Percentiles rank a stretch among this genome's conserved stretches.
These are phyloP conservation scores for Fusarium domesticum DNA, from an alignment of 2,329 filamentous ascomycete genomes.

Conservation along the genomic window DNA sequence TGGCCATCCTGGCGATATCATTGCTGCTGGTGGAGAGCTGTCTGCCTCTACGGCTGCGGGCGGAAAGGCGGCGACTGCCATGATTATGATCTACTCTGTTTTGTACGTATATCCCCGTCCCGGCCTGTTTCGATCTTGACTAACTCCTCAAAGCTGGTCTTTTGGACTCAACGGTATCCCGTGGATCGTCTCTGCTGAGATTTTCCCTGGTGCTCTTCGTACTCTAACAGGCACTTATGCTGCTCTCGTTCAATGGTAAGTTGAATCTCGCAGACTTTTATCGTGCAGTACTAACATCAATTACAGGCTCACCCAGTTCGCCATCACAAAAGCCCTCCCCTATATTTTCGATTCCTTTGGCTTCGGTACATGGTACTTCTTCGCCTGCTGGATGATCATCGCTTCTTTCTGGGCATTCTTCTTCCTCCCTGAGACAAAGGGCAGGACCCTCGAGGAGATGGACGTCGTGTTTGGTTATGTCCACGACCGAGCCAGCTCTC, in stretches of 20 bases:
- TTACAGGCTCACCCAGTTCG: constrained; percentile 37
- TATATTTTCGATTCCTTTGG: constrained; percentile 44
- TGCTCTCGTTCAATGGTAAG: constrained; percentile 39
- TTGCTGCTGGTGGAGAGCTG: constrained; percentile 40
- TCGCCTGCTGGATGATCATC: constrained; percentile 49
- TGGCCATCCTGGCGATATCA: constrained; percentile 45
- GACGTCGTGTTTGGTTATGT: constrained; percentile 44
- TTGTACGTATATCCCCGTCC: constrained; percentile 39
- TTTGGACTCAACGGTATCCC: constrained; percentile 46
- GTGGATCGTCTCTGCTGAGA: constrained; percentile 45
- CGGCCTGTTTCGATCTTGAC: rapidly evolving
- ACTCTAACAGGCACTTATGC: constrained; percentile 42
- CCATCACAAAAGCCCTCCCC: constrained; percentile 43
- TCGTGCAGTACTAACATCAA: too few species aligned
- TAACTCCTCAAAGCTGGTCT: constrained; percentile 34
- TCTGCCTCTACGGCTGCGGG: constrained; percentile 43
- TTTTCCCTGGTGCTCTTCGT: constrained; percentile 43
- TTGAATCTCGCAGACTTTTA: not conserved
- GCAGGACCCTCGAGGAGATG: constrained; percentile 51
- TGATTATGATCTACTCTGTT: constrained; percentile 53
- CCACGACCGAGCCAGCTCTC: too few species aligned
- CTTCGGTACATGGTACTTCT: constrained; percentile 57
- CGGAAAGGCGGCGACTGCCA: constrained; percentile 52
- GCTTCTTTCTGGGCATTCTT: constrained; percentile 49
- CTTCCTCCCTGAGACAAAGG: constrained; percentile 55